These are phyloP conservation scores for Talaromyces thailandensis DNA, from an alignment of 495 filamentous ascomycete genomes.

Conservation along the genomic window DNA sequence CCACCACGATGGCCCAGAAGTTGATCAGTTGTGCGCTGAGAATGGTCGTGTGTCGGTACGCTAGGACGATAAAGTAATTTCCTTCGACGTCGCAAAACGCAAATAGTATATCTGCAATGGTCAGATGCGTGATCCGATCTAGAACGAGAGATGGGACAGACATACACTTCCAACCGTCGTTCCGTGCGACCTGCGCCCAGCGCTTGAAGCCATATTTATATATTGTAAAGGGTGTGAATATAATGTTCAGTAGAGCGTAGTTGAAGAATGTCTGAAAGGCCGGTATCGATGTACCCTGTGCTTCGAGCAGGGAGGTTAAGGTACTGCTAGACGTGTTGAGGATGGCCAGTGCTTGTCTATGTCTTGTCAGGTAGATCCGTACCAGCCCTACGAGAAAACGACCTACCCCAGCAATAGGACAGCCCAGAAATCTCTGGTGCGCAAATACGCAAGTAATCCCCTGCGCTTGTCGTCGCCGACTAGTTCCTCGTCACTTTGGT, in stretches of 20 bases:
- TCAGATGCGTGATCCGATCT: conserved; percentile 7
- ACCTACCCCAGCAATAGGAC: conserved; percentile 66
- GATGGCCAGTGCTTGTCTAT: conserved; percentile 73
- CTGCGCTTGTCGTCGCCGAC: neutral
- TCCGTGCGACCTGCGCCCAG: conserved; percentile 51
- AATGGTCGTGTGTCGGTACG: conserved; percentile 86
- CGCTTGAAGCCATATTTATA: conserved; percentile 71
- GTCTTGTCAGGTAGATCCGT: neutral
- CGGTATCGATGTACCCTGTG: conserved; percentile 71
- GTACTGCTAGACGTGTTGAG: conserved; percentile 87
- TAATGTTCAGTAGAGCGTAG: conserved; percentile 72
- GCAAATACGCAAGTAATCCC: conserved; percentile 71
- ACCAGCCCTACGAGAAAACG: neutral
- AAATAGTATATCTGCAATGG: conserved; percentile 63
- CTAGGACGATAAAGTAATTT: conserved; percentile 95
- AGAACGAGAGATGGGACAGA: neutral
- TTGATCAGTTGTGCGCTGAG: conserved; percentile 91
- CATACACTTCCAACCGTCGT: conserved; percentile 79
- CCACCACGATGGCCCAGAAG: conserved; percentile 96
- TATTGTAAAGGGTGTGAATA: conserved; percentile 76
- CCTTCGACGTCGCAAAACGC: conserved; percentile 90
- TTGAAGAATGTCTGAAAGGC: conserved; percentile 95
- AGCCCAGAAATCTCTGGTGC: conserved; percentile 79
- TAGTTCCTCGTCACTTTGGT: neutral
- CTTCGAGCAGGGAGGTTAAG: conserved; percentile 65